Conservation (phyloP, 805 yeast genomes). For the Yamadazyma laniorum region DNA sequence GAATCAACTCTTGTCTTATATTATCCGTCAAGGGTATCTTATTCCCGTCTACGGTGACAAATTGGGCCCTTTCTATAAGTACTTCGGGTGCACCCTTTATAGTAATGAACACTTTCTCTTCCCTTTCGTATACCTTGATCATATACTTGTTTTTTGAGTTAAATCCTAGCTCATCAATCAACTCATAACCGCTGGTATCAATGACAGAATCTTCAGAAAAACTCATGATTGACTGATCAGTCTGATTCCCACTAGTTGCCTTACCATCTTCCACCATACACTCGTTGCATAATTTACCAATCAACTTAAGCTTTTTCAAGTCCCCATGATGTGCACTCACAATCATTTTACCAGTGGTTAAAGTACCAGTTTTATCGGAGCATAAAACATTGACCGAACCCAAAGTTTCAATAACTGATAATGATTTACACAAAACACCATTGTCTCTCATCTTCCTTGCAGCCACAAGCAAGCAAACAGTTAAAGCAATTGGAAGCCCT, state of each 20-base stretch:
- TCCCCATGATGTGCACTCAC: slow-evolving; percentile 24
- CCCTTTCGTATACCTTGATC: slow-evolving; percentile 29
- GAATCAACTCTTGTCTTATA: slow-evolving; percentile 18
- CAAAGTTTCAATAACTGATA: slow-evolving; percentile 53
- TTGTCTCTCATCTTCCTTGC: slow-evolving; percentile 45
- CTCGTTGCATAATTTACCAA: slow-evolving; percentile 36
- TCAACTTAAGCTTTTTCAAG: slow-evolving; percentile 11
- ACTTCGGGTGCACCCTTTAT: slow-evolving; percentile 51
- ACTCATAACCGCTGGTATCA: slow-evolving; percentile 2
- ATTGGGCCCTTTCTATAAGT: slow-evolving; percentile 29
- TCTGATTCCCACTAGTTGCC: slow-evolving; percentile 41
- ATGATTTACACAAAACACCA: slow-evolving; percentile 45
- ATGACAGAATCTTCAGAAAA: slow-evolving; percentile 1
- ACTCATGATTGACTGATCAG: slow-evolving; percentile 41
- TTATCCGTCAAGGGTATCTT: slow-evolving; percentile 17
- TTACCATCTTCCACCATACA: slow-evolving; percentile 20
- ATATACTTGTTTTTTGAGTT: slow-evolving; percentile 48
- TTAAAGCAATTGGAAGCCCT: slow-evolving; percentile 51
- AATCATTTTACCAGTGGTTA: slow-evolving; percentile 51
- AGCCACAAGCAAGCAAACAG: slow-evolving; percentile 48
- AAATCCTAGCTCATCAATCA: slow-evolving; percentile 33
- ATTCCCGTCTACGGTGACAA: slow-evolving; percentile 17
- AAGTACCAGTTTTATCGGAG: slow-evolving; percentile 45
- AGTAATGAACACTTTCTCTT: slow-evolving; percentile 18
- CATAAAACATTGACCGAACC: slow-evolving; percentile 52